phyloP scores from a whole-genome alignment of 371 early-diverging fungal genomes.

The Mucor saturninus region DNA sequence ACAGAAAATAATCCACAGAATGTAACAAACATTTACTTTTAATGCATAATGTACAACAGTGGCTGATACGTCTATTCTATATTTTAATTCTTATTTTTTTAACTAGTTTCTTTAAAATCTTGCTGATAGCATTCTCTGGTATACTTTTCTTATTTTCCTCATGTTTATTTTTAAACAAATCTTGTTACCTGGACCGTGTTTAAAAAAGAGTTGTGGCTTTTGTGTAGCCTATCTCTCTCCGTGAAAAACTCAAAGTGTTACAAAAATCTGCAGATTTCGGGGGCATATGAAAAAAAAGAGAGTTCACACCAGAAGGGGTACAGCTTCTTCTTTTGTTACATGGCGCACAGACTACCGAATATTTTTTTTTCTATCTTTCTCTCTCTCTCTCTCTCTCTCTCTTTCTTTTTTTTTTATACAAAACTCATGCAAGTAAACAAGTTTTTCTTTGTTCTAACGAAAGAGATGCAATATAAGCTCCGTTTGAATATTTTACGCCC shows the following conservation, averaged over 20 bases:
- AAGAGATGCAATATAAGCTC: neutral
- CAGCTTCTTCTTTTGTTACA: neutral
- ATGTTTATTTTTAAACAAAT: neutral
- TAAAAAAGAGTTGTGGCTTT: neutral
- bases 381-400: neutral
- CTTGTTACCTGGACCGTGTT: neutral
- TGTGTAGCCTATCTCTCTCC: neutral
- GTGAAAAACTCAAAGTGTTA: too few species aligned
- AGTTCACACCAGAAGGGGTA: too few species aligned
- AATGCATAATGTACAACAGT: slow-evolving; percentile 11
- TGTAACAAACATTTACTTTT: slow-evolving; percentile 8
- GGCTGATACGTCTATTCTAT: slow-evolving; percentile 4
- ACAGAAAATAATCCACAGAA: neutral
- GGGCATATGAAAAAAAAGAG: too few species aligned
- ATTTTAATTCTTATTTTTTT: neutral
- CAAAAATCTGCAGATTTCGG: too few species aligned
- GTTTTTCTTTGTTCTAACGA: neutral
- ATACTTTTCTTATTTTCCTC: neutral
- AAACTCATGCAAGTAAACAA: neutral
- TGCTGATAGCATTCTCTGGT: neutral
- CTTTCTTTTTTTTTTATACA: neutral
- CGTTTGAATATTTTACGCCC: slow-evolving; percentile 3
- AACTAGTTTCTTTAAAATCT: neutral
- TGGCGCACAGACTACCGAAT: neutral
- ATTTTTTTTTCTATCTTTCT: neutral